Evolutionary conservation across 257 asterid genomes (phyloP), one percentile per base, ranked within the genome.

Genomic region (Sherardia arvensis): DNA sequence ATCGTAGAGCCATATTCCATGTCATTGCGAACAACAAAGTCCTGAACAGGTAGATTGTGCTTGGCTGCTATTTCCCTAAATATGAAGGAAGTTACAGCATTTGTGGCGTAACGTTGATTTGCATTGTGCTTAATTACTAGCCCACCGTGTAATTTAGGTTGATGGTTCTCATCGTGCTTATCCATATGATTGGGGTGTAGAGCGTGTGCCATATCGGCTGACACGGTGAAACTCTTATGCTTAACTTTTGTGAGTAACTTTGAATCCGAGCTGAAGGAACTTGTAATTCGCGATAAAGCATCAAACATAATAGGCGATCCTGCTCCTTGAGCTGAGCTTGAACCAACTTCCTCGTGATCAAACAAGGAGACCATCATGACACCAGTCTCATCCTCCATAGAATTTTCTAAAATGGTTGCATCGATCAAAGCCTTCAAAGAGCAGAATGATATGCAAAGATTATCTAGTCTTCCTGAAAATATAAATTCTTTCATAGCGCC

Each of bases 151-250:
- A 92, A 66, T 78, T 87, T 87, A 6, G 99, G 99, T 74, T 84
- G 97, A 69, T 93, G 99, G 74, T 90, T 90, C 60, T 93, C 97
- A 76, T 93, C 99, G 54, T 93, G 99, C 78, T 78, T 90, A 45
- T 90, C 99, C 92, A 82, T 78, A 67, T 87, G 90, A 74, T 93
- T 90, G 18, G 99, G 99, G 74, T 90, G 99, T 78, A 90, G 71
- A 53, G 96, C 97, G 71, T 93, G 99, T 27, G 99, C 99, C 99
- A 93, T 93, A 74, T 93, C 99, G 61, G 99, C 99, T 25, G 99
- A 93, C 18, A 93, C 90, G 26, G 90, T 77, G 71, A 90, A 90
- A 73, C 99, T 93, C 85, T 66, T 87, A 71, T 93, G 99, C 71
- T 85, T 81, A 29, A 97, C 92, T 72, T 71, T 83, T 27, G 79